A percentile compares a stretch with the other conserved stretches of the same genome.
These are phyloP conservation scores for Starmerella geochares DNA, from an alignment of 805 yeast genomes.

Conservation along the genomic window DNA sequence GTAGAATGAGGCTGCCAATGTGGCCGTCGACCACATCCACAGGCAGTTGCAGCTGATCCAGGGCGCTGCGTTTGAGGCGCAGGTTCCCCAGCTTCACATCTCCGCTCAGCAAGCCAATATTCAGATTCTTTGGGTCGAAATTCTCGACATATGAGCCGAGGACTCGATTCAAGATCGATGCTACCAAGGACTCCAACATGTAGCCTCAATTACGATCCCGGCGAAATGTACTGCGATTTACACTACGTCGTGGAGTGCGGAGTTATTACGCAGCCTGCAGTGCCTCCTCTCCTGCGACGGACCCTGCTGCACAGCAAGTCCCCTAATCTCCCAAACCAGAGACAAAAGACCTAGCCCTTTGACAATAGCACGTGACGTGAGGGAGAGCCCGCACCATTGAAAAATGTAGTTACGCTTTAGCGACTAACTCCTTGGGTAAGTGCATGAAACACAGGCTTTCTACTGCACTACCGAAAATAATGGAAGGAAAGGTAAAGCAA, in stretches of 20 bases:
- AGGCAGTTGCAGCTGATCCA: constrained; percentile 79
- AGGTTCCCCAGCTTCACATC: constrained; percentile 79
- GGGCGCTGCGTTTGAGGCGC: constrained; percentile 72
- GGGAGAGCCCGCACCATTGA: no score
- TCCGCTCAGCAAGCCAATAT: constrained; percentile 96
- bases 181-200: constrained; percentile 39
- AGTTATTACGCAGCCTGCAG: not conserved
- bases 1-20: constrained; percentile 76
- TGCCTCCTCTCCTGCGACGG: not conserved
- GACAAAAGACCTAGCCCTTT: not conserved
- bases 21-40: constrained; percentile 81
- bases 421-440: not conserved
- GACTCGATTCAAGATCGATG: constrained; percentile 36
- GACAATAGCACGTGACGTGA: not conserved
- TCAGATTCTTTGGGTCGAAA: constrained; percentile 88
- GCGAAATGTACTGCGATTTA: no score
- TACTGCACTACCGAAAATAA: not conserved
- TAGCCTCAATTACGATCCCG: not conserved
- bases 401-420: not conserved
- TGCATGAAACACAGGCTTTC: constrained; percentile 16
- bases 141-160: constrained; percentile 64
- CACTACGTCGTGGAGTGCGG: not conserved
- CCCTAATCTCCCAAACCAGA: not conserved
- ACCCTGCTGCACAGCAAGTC: not conserved
- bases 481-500: constrained; percentile 32